Percentiles rank a stretch among this genome's conserved stretches.
Conservation (phyloP, 148 eudicot species). For the Diospyros lotus region DNA sequence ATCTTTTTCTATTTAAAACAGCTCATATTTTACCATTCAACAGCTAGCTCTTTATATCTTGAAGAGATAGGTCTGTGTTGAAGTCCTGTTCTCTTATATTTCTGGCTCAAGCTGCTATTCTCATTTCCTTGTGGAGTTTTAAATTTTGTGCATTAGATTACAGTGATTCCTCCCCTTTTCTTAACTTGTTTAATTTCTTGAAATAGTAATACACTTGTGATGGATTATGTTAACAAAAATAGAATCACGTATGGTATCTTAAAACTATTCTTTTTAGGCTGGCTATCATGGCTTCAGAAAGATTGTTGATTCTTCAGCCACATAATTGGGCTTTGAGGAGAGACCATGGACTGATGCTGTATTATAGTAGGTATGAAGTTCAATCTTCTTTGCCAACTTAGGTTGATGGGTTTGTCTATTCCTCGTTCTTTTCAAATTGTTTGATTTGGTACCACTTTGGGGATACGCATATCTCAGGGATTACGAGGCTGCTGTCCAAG, state of each 20-base stretch:
- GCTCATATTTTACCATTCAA: too few relatives aligned
- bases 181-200: neutral
- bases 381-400: neutral
- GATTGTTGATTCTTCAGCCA: conserved; percentile 76
- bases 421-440: neutral
- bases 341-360: conserved; percentile 93
- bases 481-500: conserved; percentile 76
- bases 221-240: conserved; percentile 8
- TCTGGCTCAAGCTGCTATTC: neutral
- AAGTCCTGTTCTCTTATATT: neutral
- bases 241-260: conserved; percentile 12
- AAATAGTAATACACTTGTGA: neutral
- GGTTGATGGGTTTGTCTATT: too few relatives aligned
- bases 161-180: neutral
- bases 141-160: too few relatives aligned
- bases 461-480: conserved; percentile 37
- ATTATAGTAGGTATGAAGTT: conserved; percentile 56
- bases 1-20: too few relatives aligned
- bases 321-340: conserved; percentile 89
- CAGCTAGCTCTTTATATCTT: too few relatives aligned
- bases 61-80: too few relatives aligned
- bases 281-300: conserved; percentile 94
- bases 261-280: conserved; percentile 40
- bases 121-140: neutral
- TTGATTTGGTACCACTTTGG: neutral